Percentiles rank a stretch among this genome's conserved stretches.
These are phyloP conservation scores for Colletotrichum spaethianum DNA, from an alignment of 2,329 filamentous ascomycete species.

Conservation along the genomic window DNA sequence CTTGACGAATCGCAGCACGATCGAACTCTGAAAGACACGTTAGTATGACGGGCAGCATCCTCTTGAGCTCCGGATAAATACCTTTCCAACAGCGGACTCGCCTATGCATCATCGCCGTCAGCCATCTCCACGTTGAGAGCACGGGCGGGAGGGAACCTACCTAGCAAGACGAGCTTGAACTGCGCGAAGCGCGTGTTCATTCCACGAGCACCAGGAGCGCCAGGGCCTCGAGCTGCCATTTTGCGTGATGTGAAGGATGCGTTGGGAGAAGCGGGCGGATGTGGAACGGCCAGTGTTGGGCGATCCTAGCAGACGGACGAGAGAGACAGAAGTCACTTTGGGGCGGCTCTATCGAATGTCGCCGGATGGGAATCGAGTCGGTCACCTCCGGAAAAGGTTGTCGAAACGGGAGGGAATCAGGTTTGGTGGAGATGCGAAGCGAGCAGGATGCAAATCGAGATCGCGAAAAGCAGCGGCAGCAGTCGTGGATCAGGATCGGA, in stretches of 20 bases:
- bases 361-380: slow-evolving; percentile 14
- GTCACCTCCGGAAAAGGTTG: not conserved
- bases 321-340: not conserved
- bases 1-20: slow-evolving; percentile 98
- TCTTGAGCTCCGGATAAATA: slow-evolving; percentile 54
- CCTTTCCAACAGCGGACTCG: slow-evolving; percentile 99
- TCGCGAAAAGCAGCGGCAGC: not conserved
- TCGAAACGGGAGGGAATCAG: slow-evolving; percentile 10
- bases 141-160: slow-evolving; percentile 67
- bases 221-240: slow-evolving; percentile 86
- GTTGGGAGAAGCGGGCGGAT: slow-evolving; percentile 44
- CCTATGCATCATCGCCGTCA: slow-evolving; percentile 66
- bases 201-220: slow-evolving; percentile 68
- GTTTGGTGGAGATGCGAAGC: not conserved
- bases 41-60: slow-evolving; percentile 25
- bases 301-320: slow-evolving; percentile 3
- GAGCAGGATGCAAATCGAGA: slow-evolving; percentile 3
- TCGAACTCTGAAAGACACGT: slow-evolving; percentile 79
- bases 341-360: slow-evolving; percentile 22
- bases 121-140: slow-evolving; percentile 14
- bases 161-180: slow-evolving; percentile 98
- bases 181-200: slow-evolving; percentile 92
- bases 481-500: slow-evolving; percentile 17
- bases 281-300: slow-evolving; percentile 11
- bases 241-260: slow-evolving; percentile 50